Conservation (phyloP, 2,329 filamentous ascomycete species). For the Westerdykella aurantiaca region DNA sequence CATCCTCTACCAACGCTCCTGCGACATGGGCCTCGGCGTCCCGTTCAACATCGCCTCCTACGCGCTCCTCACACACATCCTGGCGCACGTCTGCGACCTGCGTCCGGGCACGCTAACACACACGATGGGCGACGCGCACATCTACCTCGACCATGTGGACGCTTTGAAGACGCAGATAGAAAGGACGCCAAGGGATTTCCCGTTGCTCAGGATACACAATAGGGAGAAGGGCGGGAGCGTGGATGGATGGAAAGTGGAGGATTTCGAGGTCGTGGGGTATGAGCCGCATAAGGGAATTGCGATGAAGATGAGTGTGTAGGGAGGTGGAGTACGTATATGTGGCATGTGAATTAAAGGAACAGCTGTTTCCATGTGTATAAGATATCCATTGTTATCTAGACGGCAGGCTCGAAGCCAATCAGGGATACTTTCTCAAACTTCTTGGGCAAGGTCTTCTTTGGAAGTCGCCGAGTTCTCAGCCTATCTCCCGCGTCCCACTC, state of each 20-base stretch:
- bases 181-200: slow-evolving; percentile 75
- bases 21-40: slow-evolving; percentile 95
- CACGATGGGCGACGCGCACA: slow-evolving; percentile 96
- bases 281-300: slow-evolving; percentile 84
- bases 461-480: neutral
- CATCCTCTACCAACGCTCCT: slow-evolving; percentile 86
- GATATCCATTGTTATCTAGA: too few relatives aligned
- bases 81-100: slow-evolving; percentile 79
- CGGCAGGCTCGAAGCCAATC: too few relatives aligned
- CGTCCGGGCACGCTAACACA: slow-evolving; percentile 84
- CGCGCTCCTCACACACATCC: slow-evolving; percentile 88
- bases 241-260: slow-evolving; percentile 83
- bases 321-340: too few relatives aligned
- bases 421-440: too few relatives aligned
- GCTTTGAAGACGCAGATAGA: slow-evolving; percentile 75
- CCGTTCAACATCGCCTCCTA: slow-evolving; percentile 98
- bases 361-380: too few relatives aligned
- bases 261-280: slow-evolving; percentile 84
- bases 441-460: too few relatives aligned
- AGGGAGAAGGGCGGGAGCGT: slow-evolving; percentile 66
- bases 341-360: too few relatives aligned
- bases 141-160: slow-evolving; percentile 89
- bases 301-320: slow-evolving; percentile 97
- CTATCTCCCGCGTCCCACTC: neutral
- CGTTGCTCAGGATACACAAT: slow-evolving; percentile 62